Base-by-base conservation (phyloP, 2,329 filamentous ascomycete genomes). In the Boeremia lycopersici region DNA sequence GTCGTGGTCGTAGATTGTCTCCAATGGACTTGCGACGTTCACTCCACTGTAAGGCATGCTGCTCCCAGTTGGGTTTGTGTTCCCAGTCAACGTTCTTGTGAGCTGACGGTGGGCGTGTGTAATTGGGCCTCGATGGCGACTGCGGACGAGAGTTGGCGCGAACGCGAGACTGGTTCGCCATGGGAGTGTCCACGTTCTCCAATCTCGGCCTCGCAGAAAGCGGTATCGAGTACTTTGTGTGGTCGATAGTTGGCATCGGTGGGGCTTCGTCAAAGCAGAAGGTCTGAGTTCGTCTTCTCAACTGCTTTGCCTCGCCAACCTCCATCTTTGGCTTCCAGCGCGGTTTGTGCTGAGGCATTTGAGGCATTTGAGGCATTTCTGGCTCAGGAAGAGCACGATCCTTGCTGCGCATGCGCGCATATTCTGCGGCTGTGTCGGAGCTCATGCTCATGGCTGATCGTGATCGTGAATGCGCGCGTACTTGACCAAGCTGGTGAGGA, bases 401-500 rank as follows among this genome's bases (percentile, higher is more conserved):
- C 38, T 67, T 73, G 53, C 73, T 76, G 13, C 69, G 68, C 43
- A 68, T 61, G 38, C 72, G 68, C 36, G 74, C 74, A 49, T 73
- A 66, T 31, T 72, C 68, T 9, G 69, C 65, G 8, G 74, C 74
- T 17, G 69, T 70, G 44, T 67, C 51, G 4, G 66, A 66, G 31
- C 74, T 70, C 74, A 76, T 76, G 35, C 59, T 69, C 11, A 68
- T 65, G 60, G 66, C 69, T 2, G 70, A 69, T 41, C 67, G 72
- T 11, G 67, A 52, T 23, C 68, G 66, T 7, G 65, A 52, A 30
- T 68, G 66, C 8, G 68, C 61, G 47, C 71, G 45, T 40, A 57
- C 56, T 23, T 57, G 61, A 25, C 72, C 69, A 13, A 75, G 59
- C 48, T 75, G 74, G 48, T 76, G 68, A 12, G 74, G 70, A 55